A percentile compares a stretch with the other conserved stretches of the same genome.
phyloP scores from a whole-genome alignment of 129 eudicot genomes.

The Saposhnikovia divaricata region DNA sequence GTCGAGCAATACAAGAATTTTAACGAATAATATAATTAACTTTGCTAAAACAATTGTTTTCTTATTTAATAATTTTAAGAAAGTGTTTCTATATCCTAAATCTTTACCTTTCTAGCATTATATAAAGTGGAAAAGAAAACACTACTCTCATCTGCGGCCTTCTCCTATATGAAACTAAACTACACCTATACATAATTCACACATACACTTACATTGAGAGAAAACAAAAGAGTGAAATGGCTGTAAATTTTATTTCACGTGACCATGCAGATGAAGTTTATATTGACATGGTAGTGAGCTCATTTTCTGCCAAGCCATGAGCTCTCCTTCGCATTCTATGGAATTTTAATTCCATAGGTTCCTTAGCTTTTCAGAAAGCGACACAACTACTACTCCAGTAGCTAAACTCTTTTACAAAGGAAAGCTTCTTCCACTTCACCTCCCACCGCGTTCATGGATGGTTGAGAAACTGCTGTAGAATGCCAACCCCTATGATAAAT shows the following conservation, averaged over 20 bases:
- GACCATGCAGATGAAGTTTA: conserved; percentile 50
- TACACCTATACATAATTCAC: too few relatives aligned
- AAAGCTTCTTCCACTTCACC: too few relatives aligned
- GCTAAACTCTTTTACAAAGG: conserved; percentile 84
- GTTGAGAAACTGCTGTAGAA: too few relatives aligned
- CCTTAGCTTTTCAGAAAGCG: conserved; percentile 53
- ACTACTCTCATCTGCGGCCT: conserved; percentile 4
- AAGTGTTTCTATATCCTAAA: conserved; percentile 9
- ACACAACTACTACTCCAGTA: conserved; percentile 75
- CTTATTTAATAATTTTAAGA: conserved; percentile 4
- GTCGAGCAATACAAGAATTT: conserved; percentile 19
- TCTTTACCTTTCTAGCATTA: neutral
- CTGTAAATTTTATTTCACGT: neutral
- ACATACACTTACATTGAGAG: too few relatives aligned
- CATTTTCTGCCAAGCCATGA: conserved; percentile 26
- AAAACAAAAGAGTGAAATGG: neutral
- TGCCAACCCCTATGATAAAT: too few relatives aligned
- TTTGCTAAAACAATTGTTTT: neutral
- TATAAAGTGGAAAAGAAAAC: neutral
- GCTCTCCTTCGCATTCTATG: conserved; percentile 17
- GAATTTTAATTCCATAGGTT: conserved; percentile 87
- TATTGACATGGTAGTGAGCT: conserved; percentile 69
- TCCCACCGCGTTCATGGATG: too few relatives aligned
- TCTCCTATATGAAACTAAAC: neutral
- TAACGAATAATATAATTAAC: conserved; percentile 12